Conservation (phyloP, 2,329 filamentous ascomycete genomes). For the Bipolaris oryzae region DNA sequence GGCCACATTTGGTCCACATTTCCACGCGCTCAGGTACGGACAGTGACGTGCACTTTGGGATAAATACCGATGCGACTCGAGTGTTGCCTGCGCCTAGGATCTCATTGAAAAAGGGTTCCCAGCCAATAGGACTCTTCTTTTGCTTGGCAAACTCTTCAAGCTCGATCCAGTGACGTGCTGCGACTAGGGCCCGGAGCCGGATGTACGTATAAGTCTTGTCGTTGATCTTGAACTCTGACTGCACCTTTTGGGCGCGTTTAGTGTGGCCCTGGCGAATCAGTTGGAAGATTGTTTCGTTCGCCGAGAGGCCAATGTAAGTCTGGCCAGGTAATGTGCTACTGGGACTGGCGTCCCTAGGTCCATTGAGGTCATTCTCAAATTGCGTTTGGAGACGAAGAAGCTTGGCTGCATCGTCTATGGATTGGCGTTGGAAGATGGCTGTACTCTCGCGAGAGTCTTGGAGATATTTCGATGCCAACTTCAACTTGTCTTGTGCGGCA, state of each 20-base stretch:
- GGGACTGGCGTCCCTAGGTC: slow-evolving; percentile 55
- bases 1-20: slow-evolving; percentile 97
- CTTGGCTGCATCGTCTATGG: slow-evolving; percentile 78
- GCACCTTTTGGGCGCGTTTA: slow-evolving; percentile 84
- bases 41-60: slow-evolving; percentile 82
- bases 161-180: slow-evolving; percentile 89
- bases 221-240: slow-evolving; percentile 88
- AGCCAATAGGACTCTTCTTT: slow-evolving; percentile 90
- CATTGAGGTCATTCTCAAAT: slow-evolving; percentile 78
- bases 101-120: slow-evolving; percentile 96
- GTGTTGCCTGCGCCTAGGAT: slow-evolving; percentile 87
- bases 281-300: slow-evolving; percentile 92
- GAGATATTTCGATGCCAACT: slow-evolving; percentile 82
- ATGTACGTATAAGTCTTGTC: slow-evolving; percentile 91
- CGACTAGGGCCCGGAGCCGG: slow-evolving; percentile 84
- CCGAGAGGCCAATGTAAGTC: slow-evolving; percentile 78
- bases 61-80: slow-evolving; percentile 79
- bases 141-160: slow-evolving; percentile 81
- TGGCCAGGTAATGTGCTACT: slow-evolving; percentile 27
- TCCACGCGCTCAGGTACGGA: slow-evolving; percentile 73
- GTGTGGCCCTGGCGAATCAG: slow-evolving; percentile 81
- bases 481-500: slow-evolving; percentile 81
- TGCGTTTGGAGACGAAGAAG: slow-evolving; percentile 85
- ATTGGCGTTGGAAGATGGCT: slow-evolving; percentile 71
- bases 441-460: slow-evolving; percentile 80